Conservation (phyloP, 805 yeast species). For the Kregervanrija fluxuum region DNA sequence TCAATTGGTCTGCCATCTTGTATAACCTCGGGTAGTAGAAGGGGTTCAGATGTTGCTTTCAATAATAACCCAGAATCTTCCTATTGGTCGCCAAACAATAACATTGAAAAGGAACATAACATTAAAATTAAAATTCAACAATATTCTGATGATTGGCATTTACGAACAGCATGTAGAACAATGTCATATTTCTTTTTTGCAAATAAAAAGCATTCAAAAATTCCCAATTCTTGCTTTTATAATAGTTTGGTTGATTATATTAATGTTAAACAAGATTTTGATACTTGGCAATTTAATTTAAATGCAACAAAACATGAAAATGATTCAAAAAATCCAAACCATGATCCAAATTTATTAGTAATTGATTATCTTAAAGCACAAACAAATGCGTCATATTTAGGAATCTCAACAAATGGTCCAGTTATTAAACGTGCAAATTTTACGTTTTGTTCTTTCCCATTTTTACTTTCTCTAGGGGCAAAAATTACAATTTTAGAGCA, state of each 20-base stretch:
- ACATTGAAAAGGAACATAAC: slow-evolving; percentile 15
- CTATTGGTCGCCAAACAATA: slow-evolving; percentile 11
- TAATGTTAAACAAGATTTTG: slow-evolving; percentile 73
- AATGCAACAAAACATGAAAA: slow-evolving; percentile 16
- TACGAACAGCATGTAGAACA: slow-evolving; percentile 57
- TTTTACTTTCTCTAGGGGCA: slow-evolving; percentile 70
- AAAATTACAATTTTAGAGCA: slow-evolving; percentile 76
- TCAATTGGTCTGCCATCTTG: slow-evolving; percentile 21
- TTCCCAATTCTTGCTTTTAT: slow-evolving; percentile 49
- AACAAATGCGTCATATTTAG: slow-evolving; percentile 25
- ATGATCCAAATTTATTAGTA: slow-evolving; percentile 30
- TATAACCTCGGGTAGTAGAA: slow-evolving; percentile 15
- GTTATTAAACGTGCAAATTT: slow-evolving; percentile 25
- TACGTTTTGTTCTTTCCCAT: slow-evolving; percentile 79
- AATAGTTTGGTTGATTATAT: slow-evolving; percentile 77
- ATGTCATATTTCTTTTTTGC: slow-evolving; percentile 51
- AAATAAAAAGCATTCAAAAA: slow-evolving; percentile 30
- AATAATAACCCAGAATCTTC: slow-evolving; percentile 2
- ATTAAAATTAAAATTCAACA: slow-evolving; percentile 42
- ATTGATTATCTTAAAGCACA: slow-evolving; percentile 38
- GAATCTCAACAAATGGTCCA: slow-evolving; percentile 26
- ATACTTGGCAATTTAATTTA: slow-evolving; percentile 61
- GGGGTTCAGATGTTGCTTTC: slow-evolving; percentile 1
- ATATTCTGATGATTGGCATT: slow-evolving; percentile 80
- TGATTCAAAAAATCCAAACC: slow-evolving; percentile 1